phyloP scores from a whole-genome alignment of 305 asterid species.

The Fraxinus platypoda region DNA sequence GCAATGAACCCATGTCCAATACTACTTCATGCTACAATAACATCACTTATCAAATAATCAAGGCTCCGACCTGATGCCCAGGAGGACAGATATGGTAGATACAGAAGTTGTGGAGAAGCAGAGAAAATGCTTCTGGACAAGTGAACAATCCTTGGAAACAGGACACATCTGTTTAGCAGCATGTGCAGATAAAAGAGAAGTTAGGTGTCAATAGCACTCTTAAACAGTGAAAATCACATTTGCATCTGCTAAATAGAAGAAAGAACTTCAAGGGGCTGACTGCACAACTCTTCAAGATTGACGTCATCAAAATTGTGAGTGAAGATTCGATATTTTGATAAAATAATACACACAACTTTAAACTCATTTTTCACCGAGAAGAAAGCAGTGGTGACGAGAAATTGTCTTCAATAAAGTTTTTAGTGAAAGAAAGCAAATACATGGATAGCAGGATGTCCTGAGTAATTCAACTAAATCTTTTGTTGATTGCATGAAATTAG shows the following conservation, averaged over 20 bases:
- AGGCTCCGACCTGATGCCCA: constrained; percentile 50
- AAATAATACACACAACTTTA: not conserved
- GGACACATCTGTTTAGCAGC: constrained; percentile 47
- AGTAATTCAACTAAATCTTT: not conserved
- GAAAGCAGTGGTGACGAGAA: not conserved
- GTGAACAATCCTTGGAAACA: constrained; percentile 58
- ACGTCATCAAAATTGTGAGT: not conserved
- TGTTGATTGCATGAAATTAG: not conserved
- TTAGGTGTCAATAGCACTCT: constrained; percentile 5
- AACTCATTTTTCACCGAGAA: constrained; percentile 2
- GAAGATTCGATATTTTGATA: not conserved
- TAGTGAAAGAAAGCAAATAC: not conserved
- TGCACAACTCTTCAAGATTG: constrained; percentile 1
- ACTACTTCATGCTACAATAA: not conserved
- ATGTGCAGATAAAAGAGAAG: constrained; percentile 11
- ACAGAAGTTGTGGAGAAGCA: constrained; percentile 53
- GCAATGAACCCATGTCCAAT: not conserved
- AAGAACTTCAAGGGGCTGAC: constrained; percentile 21
- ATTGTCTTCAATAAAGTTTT: not conserved
- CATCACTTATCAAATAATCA: not conserved
- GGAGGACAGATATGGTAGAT: constrained; percentile 54
- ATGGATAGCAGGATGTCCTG: not conserved
- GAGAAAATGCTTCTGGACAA: constrained; percentile 53
- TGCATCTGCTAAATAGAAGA: constrained; percentile 17
- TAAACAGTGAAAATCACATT: not conserved